Base-by-base conservation (phyloP, 805 yeast genomes). In the Dipodascopsis tothii region DNA sequence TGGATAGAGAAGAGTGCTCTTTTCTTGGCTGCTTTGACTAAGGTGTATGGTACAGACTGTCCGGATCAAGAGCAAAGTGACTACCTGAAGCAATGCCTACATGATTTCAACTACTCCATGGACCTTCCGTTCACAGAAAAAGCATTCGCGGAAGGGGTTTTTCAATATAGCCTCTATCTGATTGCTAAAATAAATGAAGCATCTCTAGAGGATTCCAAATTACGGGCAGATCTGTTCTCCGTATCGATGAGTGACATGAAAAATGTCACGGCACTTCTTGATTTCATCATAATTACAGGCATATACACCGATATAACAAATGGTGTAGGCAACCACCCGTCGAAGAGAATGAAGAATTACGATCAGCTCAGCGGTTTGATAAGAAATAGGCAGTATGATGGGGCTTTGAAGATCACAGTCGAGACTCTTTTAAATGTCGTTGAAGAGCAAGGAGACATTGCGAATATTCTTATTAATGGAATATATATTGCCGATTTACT, bases 171-270 rank as follows among this genome's bases (percentile, higher is more conserved):
- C n/a, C n/a, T n/a, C n/a, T n/a, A n/a, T n/a, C n/a, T n/a, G n/a
- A n/a, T n/a, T n/a, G n/a, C n/a, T n/a, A n/a, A n/a, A n/a, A 27
- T 51, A 6, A 46, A 51, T 33, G 44, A 21, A 5, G 51, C 53
- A 3, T 45, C 54, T 4, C 20, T 35, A 11, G 38, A 35, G 21
- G 51, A 48, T 35, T 46, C 35, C 18, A 32, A 20, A 18, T 25
- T 28, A 25, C 34, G 43, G 5, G 54, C 56, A 2, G 58, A 56
- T 20, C 41, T 65, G 33, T 54, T 67, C 16, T 44, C 81, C 5
- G 80, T 90, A 14, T 84, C 96, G 0, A 68, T 90, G 6, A 87
- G 85, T 55, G 97, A 92, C 60, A 78, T 90, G 72, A 82, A 79
- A 58, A 72, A 76, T 3, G 74, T 92, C 44, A 80, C 82, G 28